Conservation (phyloP, 257 asterid species). For the Lantana camara region DNA sequence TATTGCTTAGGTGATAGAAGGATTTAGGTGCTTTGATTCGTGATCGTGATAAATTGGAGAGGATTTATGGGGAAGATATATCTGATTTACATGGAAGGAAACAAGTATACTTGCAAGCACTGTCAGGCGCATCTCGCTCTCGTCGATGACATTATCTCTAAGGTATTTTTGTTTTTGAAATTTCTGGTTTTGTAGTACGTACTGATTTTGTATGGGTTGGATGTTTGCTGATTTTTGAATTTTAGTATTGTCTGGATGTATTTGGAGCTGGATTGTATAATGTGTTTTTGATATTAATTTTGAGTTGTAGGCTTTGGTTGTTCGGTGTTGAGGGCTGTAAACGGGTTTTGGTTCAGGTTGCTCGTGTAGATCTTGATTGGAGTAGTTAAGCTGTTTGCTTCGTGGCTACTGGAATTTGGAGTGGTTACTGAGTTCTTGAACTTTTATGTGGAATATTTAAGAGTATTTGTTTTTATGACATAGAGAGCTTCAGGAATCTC, state of each 20-base stretch:
- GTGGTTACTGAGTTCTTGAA: background rate
- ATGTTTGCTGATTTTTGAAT: constrained; percentile 6
- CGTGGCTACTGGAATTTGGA: background rate
- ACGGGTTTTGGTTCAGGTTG: background rate
- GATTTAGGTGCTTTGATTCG: constrained; percentile 21
- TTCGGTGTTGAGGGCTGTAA: background rate
- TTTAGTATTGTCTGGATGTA: constrained; percentile 1
- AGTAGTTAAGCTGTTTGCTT: constrained; percentile 7
- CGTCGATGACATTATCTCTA: constrained; percentile 56
- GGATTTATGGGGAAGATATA: constrained; percentile 68
- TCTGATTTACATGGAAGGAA: constrained; percentile 60
- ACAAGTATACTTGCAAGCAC: constrained; percentile 67
- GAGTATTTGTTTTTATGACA: background rate
- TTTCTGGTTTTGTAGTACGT: background rate
- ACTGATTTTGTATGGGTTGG: background rate
- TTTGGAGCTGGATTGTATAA: constrained; percentile 1
- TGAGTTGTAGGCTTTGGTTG: background rate
- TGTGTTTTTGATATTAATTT: constrained; percentile 5
- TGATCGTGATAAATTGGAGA: constrained; percentile 8
- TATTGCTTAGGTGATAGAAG: constrained; percentile 25
- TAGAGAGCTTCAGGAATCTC: constrained; percentile 1
- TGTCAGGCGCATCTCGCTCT: constrained; percentile 74
- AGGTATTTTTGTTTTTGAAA: constrained; percentile 39
- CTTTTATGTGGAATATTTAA: background rate
- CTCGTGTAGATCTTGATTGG: constrained; percentile 10